A percentile compares a stretch with the other conserved stretches of the same genome.
Conservation (phyloP, 805 yeast genomes). For the Metschnikowia koreensis region DNA sequence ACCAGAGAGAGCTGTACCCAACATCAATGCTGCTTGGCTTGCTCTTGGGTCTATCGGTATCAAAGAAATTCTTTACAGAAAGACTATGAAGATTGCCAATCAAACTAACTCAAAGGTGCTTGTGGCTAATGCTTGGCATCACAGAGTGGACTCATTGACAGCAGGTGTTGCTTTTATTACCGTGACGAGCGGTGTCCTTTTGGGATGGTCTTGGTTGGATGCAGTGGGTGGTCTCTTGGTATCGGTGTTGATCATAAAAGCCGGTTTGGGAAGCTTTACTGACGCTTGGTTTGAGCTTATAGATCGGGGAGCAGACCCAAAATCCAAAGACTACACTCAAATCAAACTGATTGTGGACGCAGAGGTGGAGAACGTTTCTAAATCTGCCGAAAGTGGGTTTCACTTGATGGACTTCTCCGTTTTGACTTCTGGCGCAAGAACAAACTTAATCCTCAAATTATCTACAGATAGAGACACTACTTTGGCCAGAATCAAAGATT, state of each 20-base stretch:
- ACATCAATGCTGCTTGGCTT: conserved; percentile 93
- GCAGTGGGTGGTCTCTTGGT: conserved; percentile 90
- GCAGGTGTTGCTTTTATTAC: conserved; percentile 88
- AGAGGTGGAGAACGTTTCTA: conserved; percentile 24
- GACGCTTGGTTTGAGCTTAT: conserved; percentile 72
- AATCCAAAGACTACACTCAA: conserved; percentile 48
- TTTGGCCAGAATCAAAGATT: conserved; percentile 6
- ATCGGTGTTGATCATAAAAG: conserved; percentile 74
- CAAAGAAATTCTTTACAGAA: conserved; percentile 84
- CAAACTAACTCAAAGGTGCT: conserved; percentile 81
- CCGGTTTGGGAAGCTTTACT: conserved; percentile 75
- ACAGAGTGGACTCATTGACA: conserved; percentile 89
- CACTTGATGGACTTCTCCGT: conserved; percentile 44
- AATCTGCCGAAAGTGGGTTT: conserved; percentile 29
- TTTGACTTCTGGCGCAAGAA: conserved; percentile 58
- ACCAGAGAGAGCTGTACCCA: conserved; percentile 27
- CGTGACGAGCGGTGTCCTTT: conserved; percentile 78
- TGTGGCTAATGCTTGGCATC: conserved; percentile 98
- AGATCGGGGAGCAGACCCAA: conserved; percentile 62
- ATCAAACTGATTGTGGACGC: conserved; percentile 40
- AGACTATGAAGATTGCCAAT: conserved; percentile 78
- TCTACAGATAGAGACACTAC: conserved; percentile 25
- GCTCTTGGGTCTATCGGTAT: conserved; percentile 85
- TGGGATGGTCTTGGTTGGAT: conserved; percentile 81
- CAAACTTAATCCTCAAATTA: conserved; percentile 36